These are phyloP conservation scores for Fusarium kyushuense DNA, from an alignment of 2,329 filamentous ascomycete genomes.

Conservation along the genomic window DNA sequence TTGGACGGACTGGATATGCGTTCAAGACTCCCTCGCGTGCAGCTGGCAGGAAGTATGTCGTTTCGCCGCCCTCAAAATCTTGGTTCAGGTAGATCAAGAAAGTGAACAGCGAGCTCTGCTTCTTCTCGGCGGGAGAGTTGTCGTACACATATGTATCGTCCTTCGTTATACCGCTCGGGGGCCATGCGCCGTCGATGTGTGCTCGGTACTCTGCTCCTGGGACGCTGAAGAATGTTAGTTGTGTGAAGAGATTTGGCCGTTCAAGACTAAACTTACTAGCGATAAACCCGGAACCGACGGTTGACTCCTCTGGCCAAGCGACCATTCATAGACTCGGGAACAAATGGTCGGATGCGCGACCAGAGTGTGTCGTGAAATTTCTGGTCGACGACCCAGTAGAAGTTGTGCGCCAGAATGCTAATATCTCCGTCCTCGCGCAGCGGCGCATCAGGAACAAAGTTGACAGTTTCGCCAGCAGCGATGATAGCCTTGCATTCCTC, in stretches of 20 bases:
- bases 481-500: constrained; percentile 75
- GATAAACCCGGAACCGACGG: constrained; percentile 76
- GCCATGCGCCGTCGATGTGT: constrained; percentile 80
- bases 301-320: constrained; percentile 73
- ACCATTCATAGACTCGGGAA: constrained; percentile 67
- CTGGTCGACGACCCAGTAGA: constrained; percentile 77
- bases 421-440: constrained; percentile 73
- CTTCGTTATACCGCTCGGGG: constrained; percentile 72
- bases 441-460: constrained; percentile 76
- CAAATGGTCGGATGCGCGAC: constrained; percentile 68
- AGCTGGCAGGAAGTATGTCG: constrained; percentile 76
- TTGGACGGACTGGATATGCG: constrained; percentile 75
- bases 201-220: constrained; percentile 78
- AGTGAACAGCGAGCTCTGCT: constrained; percentile 76
- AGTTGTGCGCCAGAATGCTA: constrained; percentile 77
- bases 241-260: rapidly evolving
- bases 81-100: constrained; percentile 78
- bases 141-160: constrained; percentile 75
- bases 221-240: constrained; percentile 52
- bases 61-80: constrained; percentile 78
- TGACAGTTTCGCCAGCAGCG: constrained; percentile 72
- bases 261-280: constrained; percentile 58
- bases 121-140: constrained; percentile 67
- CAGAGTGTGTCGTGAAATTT: constrained; percentile 73
- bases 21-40: constrained; percentile 74